Conservation (phyloP, 2,329 filamentous ascomycete genomes). For the Orbilia ellipsospora region DNA sequence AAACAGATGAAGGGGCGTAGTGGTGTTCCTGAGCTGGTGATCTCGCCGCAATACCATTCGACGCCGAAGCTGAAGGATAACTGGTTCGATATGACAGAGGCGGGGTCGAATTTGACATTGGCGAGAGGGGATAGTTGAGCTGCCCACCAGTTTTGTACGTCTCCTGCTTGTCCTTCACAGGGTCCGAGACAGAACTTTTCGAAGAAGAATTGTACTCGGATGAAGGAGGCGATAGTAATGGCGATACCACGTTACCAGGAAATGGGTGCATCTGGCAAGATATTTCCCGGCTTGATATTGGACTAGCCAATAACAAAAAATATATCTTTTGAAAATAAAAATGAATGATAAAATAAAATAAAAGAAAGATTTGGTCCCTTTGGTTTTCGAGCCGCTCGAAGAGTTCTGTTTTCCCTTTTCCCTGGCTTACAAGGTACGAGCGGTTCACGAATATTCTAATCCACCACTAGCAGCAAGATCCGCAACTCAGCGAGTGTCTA, state of each 20-base stretch:
- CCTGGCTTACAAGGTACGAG: constrained; percentile 45
- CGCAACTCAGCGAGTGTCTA: constrained; percentile 47
- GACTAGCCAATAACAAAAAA: constrained; percentile 52
- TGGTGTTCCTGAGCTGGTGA: constrained; percentile 52
- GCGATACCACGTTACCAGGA: constrained; percentile 54
- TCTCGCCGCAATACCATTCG: constrained; percentile 55
- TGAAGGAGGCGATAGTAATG: constrained; percentile 54
- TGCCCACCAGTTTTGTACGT: constrained; percentile 50
- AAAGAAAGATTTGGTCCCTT: constrained; percentile 16
- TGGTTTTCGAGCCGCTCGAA: constrained; percentile 3
- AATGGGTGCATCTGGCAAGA: constrained; percentile 53
- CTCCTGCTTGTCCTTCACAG: constrained; percentile 52
- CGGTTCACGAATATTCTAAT: constrained; percentile 53
- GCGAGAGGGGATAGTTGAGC: constrained; percentile 73
- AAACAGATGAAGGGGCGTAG: constrained; percentile 27
- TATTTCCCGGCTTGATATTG: constrained; percentile 53
- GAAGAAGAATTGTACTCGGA: constrained; percentile 54
- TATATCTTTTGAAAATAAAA: constrained; percentile 35
- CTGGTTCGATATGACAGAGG: constrained; percentile 58
- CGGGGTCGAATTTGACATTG: constrained; percentile 77
- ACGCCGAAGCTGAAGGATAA: constrained; percentile 54
- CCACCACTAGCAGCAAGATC: constrained; percentile 45
- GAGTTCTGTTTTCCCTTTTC: constrained; percentile 11
- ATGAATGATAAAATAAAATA: not conserved
- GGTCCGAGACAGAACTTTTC: constrained; percentile 49